These are phyloP conservation scores for Yamadazyma olivae DNA, from an alignment of 805 yeast genomes.

Conservation along the genomic window DNA sequence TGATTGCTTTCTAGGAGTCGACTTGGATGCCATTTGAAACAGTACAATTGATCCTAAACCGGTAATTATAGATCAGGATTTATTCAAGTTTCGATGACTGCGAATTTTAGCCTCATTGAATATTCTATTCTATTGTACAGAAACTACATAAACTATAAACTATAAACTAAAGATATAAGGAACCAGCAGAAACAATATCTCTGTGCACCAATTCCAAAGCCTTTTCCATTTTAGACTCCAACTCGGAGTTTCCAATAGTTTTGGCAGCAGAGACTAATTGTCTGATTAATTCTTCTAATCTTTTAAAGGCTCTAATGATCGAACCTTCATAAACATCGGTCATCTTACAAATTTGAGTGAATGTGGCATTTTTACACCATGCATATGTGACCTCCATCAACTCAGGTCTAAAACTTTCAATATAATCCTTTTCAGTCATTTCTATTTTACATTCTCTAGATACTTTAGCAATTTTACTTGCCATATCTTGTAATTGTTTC, in stretches of 20 bases:
- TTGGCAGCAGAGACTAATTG: constrained; percentile 91
- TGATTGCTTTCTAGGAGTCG: constrained; percentile 3
- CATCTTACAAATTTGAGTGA: constrained; percentile 97
- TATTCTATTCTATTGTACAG: no score
- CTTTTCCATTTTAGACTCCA: constrained; percentile 85
- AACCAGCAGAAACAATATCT: constrained; percentile 95
- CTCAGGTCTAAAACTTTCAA: constrained; percentile 87
- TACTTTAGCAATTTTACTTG: constrained; percentile 83
- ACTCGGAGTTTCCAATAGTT: constrained; percentile 85
- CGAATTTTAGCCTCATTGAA: no score
- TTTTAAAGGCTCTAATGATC: constrained; percentile 87
- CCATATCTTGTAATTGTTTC: constrained; percentile 86
- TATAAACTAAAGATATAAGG: constrained; percentile 61
- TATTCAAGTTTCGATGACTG: no score
- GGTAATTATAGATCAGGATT: no score
- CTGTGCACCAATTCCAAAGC: constrained; percentile 86
- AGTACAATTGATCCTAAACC: no score
- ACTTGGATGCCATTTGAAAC: no score
- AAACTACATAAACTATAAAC: no score
- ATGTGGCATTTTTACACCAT: constrained; percentile 96
- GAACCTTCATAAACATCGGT: constrained; percentile 98
- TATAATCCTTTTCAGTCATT: constrained; percentile 85
- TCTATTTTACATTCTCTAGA: constrained; percentile 89
- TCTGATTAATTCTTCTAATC: constrained; percentile 88
- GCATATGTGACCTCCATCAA: constrained; percentile 95